Evolutionary conservation across 176 grass and related monocot species (phyloP), one percentile per base, ranked within the genome.

Genomic region (Otatea glauca): DNA sequence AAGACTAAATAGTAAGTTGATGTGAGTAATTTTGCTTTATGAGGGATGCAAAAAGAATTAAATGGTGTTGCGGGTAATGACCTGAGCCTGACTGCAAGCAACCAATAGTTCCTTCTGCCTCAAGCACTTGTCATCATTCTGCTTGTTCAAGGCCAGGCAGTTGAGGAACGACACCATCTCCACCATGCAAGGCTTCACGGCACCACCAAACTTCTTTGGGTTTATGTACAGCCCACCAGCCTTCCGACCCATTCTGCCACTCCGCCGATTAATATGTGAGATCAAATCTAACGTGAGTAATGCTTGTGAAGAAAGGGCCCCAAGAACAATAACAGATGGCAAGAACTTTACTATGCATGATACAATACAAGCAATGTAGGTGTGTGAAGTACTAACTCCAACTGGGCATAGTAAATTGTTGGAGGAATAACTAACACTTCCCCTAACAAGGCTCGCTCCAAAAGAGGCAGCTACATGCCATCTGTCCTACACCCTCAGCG

Each of bases 121-220:
- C 41, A 67, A 1, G 49, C 91, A 98, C 70, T 98, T 95, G 41
- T 94, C 93, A 72, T 95, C 89, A 1, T 71, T 90, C 66, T 93
- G 90, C 83, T 95, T 98, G 89, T 93, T 98, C 82, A 98, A 73
- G 54, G 95, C 86, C 35, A 98, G 88, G 79, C 93, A 94, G 68
- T 91, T 85, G 43, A 98, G 96, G 71, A 98, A 98, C 49, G 91
- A 72, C 21, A 87, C 23, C 96, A 94, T 98, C 85, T 98, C 96
- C 29, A 89, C 27, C 93, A 92, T 89, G 81, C 88, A 98, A 23
- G 88, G 89, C 73, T 90, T 95, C 1, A 80, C 91, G 63, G 77
- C 58, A 60, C 74, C 80, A 58, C 93, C 89, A 37, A 98, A 82
- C 58, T 95, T 98, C 80, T 95, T 98, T 27, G 93, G 86, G 78